Evolutionary conservation across 2,329 filamentous ascomycete species (phyloP).

Genomic region (Xylaria sp.): DNA sequence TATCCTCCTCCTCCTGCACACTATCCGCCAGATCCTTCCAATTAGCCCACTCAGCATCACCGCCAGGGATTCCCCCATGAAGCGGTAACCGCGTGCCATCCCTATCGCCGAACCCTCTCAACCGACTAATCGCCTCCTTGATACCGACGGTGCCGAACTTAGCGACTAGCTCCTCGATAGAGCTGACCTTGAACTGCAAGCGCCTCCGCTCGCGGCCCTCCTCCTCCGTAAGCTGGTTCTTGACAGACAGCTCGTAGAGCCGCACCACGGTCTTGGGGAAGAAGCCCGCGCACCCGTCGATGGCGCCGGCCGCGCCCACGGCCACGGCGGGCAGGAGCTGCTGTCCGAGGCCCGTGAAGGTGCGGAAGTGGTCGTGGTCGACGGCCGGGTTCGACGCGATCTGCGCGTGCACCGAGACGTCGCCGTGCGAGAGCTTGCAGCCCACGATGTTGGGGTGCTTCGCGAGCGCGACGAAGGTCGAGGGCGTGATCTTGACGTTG

Average conservation of each 20-base stretch:
- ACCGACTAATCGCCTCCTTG: slow-evolving; percentile 69
- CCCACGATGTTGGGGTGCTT: slow-evolving; percentile 74
- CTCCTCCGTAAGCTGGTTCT: slow-evolving; percentile 46
- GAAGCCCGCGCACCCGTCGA: slow-evolving; percentile 57
- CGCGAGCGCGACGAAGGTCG: slow-evolving; percentile 66
- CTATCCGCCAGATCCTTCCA: slow-evolving; percentile 59
- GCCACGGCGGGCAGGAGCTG: slow-evolving; percentile 64
- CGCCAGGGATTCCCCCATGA: slow-evolving; percentile 65
- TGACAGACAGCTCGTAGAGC: slow-evolving; percentile 61
- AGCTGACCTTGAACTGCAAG: slow-evolving; percentile 70
- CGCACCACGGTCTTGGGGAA: slow-evolving; percentile 70
- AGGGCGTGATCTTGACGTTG: slow-evolving; percentile 67
- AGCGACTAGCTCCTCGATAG: slow-evolving; percentile 70
- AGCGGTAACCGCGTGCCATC: slow-evolving; percentile 70
- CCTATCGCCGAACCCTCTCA: slow-evolving; percentile 67
- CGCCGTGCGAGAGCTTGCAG: slow-evolving; percentile 75
- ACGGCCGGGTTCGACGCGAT: slow-evolving; percentile 69
- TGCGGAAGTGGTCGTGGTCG: slow-evolving; percentile 66
- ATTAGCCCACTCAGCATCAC: slow-evolving; percentile 59
- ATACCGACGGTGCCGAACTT: slow-evolving; percentile 71
- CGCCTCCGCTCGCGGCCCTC: slow-evolving; percentile 61
- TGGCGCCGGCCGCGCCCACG: slow-evolving; percentile 50
- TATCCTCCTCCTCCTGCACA: slow-evolving; percentile 51
- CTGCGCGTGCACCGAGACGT: slow-evolving; percentile 71
- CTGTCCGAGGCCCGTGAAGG: slow-evolving; percentile 73